These are phyloP conservation scores for Sporodiniella umbellata DNA, from an alignment of 371 early-diverging fungal species.

Conservation along the genomic window DNA sequence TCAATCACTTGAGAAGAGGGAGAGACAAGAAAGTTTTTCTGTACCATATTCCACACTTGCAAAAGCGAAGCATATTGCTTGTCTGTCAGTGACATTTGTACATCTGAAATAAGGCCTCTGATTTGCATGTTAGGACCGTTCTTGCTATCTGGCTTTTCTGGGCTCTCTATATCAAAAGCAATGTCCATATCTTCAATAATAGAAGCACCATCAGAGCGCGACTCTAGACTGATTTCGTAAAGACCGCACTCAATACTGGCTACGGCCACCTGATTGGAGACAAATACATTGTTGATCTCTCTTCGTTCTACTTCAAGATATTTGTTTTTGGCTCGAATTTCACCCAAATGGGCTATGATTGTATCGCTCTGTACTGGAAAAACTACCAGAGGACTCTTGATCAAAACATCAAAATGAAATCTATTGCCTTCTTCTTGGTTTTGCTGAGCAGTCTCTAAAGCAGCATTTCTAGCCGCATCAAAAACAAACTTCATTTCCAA, in stretches of 20 bases:
- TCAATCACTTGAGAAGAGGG: neutral
- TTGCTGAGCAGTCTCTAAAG: slow-evolving; percentile 76
- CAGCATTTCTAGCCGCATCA: slow-evolving; percentile 84
- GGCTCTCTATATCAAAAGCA: slow-evolving; percentile 55
- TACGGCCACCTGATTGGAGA: slow-evolving; percentile 34
- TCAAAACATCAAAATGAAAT: slow-evolving; percentile 79
- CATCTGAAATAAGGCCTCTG: slow-evolving; percentile 69
- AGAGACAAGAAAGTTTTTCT: slow-evolving; percentile 51
- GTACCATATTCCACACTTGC: slow-evolving; percentile 57
- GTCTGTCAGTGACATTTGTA: slow-evolving; percentile 76
- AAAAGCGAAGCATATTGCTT: slow-evolving; percentile 77
- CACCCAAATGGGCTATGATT: slow-evolving; percentile 84
- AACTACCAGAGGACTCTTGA: slow-evolving; percentile 88
- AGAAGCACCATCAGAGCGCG: slow-evolving; percentile 37
- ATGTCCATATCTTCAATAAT: slow-evolving; percentile 78
- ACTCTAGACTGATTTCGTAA: slow-evolving; percentile 66
- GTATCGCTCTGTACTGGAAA: slow-evolving; percentile 68
- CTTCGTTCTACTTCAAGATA: slow-evolving; percentile 46
- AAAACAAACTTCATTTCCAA: slow-evolving; percentile 84
- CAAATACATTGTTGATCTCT: slow-evolving; percentile 5
- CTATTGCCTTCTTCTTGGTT: slow-evolving; percentile 42
- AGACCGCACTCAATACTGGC: slow-evolving; percentile 66
- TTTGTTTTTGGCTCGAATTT: slow-evolving; percentile 77
- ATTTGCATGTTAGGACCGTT: slow-evolving; percentile 54
- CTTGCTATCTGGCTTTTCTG: slow-evolving; percentile 20